Evolutionary conservation across 805 yeast species (phyloP).

Genomic region (Metschnikowia borealis): DNA sequence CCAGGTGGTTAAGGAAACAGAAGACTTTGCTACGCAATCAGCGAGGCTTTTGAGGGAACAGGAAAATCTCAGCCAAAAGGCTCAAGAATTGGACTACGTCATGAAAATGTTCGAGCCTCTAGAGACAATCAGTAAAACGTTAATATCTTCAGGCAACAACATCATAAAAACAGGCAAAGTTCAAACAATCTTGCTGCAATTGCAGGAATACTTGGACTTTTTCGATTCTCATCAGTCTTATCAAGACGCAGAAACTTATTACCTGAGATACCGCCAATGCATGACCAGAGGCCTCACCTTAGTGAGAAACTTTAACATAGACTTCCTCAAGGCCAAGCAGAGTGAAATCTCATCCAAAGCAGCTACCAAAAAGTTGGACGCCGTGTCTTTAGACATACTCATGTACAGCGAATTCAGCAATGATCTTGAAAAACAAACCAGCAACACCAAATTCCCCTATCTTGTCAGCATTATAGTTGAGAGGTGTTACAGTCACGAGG

Average conservation of each 20-base stretch:
- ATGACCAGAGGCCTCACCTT: conserved; percentile 76
- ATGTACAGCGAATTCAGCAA: conserved; percentile 17
- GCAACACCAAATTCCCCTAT: conserved; percentile 12
- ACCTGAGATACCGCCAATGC: conserved; percentile 74
- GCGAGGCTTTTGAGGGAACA: conserved; percentile 47
- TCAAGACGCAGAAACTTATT: conserved; percentile 66
- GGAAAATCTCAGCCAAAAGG: conserved; percentile 36
- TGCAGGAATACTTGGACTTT: conserved; percentile 68
- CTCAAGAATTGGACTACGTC: conserved; percentile 43
- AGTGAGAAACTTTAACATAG: conserved; percentile 60
- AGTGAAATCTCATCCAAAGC: conserved; percentile 7
- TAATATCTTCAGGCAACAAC: conserved; percentile 64
- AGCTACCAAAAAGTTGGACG: conserved; percentile 4
- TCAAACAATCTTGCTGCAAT: conserved; percentile 44
- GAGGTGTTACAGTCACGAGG: conserved; percentile 33
- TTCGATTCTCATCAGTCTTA: conserved; percentile 47
- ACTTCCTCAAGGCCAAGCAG: conserved; percentile 31
- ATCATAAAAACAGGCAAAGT: conserved; percentile 44
- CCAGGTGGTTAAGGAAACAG: conserved; percentile 58
- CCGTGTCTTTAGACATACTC: conserved; percentile 14
- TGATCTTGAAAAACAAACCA: conserved; percentile 16
- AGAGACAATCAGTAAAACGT: conserved; percentile 61
- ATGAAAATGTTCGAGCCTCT: conserved; percentile 64
- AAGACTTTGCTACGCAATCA: conserved; percentile 58
- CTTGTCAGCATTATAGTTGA: conserved; percentile 13